These are phyloP conservation scores for Hypholoma fasciculare DNA, from an alignment of 768 basidiomycete genomes.

Conservation along the genomic window DNA sequence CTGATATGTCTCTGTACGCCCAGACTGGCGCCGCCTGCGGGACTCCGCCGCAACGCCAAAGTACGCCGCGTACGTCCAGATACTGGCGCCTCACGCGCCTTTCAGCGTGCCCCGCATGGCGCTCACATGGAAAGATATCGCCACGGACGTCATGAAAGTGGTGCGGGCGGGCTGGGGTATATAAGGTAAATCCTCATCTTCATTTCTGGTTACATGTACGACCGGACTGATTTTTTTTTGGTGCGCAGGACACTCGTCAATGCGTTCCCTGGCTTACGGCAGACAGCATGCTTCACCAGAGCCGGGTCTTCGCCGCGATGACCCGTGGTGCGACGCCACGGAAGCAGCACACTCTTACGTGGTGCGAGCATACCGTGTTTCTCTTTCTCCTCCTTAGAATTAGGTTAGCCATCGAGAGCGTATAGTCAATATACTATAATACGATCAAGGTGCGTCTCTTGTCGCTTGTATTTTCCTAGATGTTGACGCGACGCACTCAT, in stretches of 20 bases:
- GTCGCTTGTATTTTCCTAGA: no score
- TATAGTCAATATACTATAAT: constrained; percentile 94
- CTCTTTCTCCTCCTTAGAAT: constrained; percentile 86
- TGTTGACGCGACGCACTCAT: no score
- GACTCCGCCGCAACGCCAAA: constrained; percentile 55
- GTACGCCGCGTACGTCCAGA: constrained; percentile 87
- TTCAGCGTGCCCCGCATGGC: constrained; percentile 98
- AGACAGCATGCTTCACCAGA: constrained; percentile 81
- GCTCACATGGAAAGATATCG: constrained; percentile 89
- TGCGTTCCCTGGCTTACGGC: constrained; percentile 77
- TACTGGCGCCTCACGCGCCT: constrained; percentile 79
- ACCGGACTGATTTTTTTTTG: no score
- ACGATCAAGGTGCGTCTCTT: constrained; percentile 50
- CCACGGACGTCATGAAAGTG: constrained; percentile 85
- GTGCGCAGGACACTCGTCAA: constrained; percentile 66
- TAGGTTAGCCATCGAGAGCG: constrained; percentile 86
- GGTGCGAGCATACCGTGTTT: constrained; percentile 86
- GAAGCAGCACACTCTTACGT: constrained; percentile 35
- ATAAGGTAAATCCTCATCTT: no score
- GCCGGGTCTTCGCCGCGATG: constrained; percentile 81
- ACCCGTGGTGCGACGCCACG: constrained; percentile 28
- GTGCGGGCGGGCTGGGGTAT: no score
- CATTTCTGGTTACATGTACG: no score
- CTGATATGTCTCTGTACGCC: no score
- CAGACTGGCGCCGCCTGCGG: constrained; percentile 88